Base-by-base conservation (phyloP, 805 yeast species). In the Saccharomycopsis microspora region DNA sequence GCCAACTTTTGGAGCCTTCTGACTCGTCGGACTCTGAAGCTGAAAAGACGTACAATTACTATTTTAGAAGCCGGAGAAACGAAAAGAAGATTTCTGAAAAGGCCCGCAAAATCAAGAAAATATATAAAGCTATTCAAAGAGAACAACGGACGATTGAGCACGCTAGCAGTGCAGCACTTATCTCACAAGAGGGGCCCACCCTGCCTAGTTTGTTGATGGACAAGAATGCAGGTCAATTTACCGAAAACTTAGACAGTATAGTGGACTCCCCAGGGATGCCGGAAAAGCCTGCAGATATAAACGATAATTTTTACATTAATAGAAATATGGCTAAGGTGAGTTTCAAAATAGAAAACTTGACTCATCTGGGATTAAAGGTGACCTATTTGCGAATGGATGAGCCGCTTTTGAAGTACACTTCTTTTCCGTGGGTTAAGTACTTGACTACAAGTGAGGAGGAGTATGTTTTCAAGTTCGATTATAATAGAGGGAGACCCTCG, bases 401-500 rank as follows among this genome's bases (percentile, higher is more conserved):
- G 56, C 74, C 72, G 4, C 71, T 69, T 45, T 60, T 82, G 57
- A 67, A 73, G 45, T 80, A 80, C 55, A 77, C 84, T 4, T 74
- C 85, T 39, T 83, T 84, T 58, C 89, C 93, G 0, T 84, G 94
- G 94, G 82, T 84, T 1, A 68, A 82, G 46, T 82, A 83, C 57
- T 63, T 71, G 49, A 72, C 74, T 4, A 53, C 61, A 36, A 74
- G 67, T 54, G 69, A 65, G 47, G 64, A 61, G 8, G 69, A 62
- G 37, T 67, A 69, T 35, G 41, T 46, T 9, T 51, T 51, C 43
- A 56, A 56, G 29, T 45, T 53, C 30, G 54, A 55, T 39, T 48
- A 34, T 38, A 51, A 51, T 36, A 31, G 34, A 11, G 39, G 11
- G 32, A 52, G 54, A 3, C 53, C 53, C 11, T 40, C 37, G 29